Base-by-base conservation (phyloP, 2,329 filamentous ascomycete genomes). In the Nakataea oryzae region DNA sequence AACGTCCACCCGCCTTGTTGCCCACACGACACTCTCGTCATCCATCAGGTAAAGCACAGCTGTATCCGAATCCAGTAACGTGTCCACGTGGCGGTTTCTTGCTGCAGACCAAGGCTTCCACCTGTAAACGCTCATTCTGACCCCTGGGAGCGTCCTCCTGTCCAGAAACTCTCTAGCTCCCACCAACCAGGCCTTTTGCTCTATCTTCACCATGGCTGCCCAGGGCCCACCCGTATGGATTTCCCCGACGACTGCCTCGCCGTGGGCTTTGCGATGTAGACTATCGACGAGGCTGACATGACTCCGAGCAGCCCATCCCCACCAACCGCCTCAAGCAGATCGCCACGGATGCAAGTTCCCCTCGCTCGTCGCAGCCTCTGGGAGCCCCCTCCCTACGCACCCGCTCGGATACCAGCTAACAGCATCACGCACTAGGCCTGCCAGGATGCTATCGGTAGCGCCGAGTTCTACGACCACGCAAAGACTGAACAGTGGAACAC, bases 401-500 rank as follows among this genome's bases (percentile, higher is more conserved):
- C 27, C n/a, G n/a, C 57, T 41, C 32, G 26, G 57, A 58, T 17
- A 27, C 34, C 41, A n/a, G n/a, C 60, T 57, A 32, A 57, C 34
- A 28, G 34, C 60, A 30, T 32, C 17, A 55, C 24, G 26, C 11
- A 64, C 60, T 9, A 96, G 92, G 93, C 91, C 68, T 96, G 93
- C 81, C 86, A 90, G 71, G 82, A 81, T 68, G 89, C 91, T 64
- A 84, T 97, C 69, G 85, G 86, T 65, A 82, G 77, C 66, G 86
- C 86, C 64, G 86, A 91, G 65, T 87, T 83, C 76, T 99, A 99
- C 79, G 89, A 96, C 67, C 95, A 97, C 76, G 77, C 86, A 62
- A 88, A 89, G 73, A 96, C 93, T 47, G 86, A 89, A 72, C 79
- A 86, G 69, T 97, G 93, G 93, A 97, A 97, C 80, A 89, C 89